These are phyloP conservation scores for Fusarium transvaalense DNA, from an alignment of 2,329 filamentous ascomycete species.

Conservation along the genomic window DNA sequence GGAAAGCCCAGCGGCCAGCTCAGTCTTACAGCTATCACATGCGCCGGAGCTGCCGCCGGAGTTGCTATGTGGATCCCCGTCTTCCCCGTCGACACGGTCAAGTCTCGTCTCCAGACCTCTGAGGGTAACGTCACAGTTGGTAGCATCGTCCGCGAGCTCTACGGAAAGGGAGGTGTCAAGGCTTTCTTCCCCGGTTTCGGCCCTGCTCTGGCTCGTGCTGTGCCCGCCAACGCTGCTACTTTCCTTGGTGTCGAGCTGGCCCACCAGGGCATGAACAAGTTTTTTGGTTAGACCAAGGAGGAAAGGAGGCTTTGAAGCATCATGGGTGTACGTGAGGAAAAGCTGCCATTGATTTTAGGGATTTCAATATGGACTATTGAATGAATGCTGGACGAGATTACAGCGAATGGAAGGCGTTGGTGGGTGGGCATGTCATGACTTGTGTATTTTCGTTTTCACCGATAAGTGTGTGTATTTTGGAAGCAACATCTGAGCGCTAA, in stretches of 20 bases:
- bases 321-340: slow-evolving; percentile 13
- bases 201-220: slow-evolving; percentile 89
- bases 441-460: slow-evolving; percentile 18
- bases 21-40: slow-evolving; percentile 84
- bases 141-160: slow-evolving; percentile 84
- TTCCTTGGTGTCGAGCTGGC: slow-evolving; percentile 89
- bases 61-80: slow-evolving; percentile 99
- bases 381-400: slow-evolving; percentile 10
- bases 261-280: slow-evolving; percentile 84
- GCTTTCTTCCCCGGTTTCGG: slow-evolving; percentile 98
- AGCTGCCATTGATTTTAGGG: slow-evolving; percentile 22
- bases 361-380: slow-evolving; percentile 8
- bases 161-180: slow-evolving; percentile 82
- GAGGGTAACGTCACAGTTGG: slow-evolving; percentile 85
- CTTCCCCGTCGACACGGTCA: slow-evolving; percentile 97
- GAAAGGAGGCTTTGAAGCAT: not conserved
- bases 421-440: slow-evolving; percentile 28
- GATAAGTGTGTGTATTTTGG: slow-evolving; percentile 12
- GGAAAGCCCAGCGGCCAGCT: slow-evolving; percentile 82
- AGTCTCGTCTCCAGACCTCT: slow-evolving; percentile 91
- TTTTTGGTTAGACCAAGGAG: slow-evolving; percentile 63
- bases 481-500: slow-evolving; percentile 29
- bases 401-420: slow-evolving; percentile 34
- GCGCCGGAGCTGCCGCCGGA: slow-evolving; percentile 89
- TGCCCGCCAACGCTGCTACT: slow-evolving; percentile 96